A percentile compares a stretch with the other conserved stretches of the same genome.
These are phyloP conservation scores for Xylona heveae DNA, from an alignment of 495 filamentous ascomycete genomes.

Conservation along the genomic window DNA sequence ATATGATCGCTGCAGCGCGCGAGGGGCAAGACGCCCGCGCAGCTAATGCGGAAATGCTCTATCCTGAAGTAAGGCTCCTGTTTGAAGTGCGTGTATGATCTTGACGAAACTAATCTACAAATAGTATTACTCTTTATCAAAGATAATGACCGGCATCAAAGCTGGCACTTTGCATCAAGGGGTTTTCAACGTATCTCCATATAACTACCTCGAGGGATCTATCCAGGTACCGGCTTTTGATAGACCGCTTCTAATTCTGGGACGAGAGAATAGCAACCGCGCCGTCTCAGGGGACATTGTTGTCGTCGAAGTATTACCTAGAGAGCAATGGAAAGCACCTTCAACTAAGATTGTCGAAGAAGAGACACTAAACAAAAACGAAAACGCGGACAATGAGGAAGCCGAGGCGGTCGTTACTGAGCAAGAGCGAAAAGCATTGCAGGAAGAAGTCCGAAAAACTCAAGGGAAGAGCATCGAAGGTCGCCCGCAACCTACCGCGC, in stretches of 20 bases:
- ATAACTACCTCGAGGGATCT: conserved; percentile 90
- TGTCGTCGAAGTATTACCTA: conserved; percentile 77
- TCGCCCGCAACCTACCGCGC: conserved; percentile 72
- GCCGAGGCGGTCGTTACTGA: conserved; percentile 57
- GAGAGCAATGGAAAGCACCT: conserved; percentile 89
- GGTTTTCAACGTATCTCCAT: conserved; percentile 85
- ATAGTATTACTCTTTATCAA: conserved; percentile 73
- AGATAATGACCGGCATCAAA: conserved; percentile 81
- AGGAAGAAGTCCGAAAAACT: conserved; percentile 73
- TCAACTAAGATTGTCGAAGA: conserved; percentile 92
- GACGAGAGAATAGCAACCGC: conserved; percentile 92
- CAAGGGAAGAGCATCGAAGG: conserved; percentile 65
- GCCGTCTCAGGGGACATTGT: conserved; percentile 79
- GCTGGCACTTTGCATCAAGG: conserved; percentile 78
- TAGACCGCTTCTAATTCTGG: conserved; percentile 66
- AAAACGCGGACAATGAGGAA: conserved; percentile 71
- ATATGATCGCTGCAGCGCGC: conserved; percentile 71
- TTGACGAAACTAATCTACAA: too few relatives aligned
- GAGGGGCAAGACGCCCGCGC: conserved; percentile 43
- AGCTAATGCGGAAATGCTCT: conserved; percentile 47
- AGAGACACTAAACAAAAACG: conserved; percentile 76
- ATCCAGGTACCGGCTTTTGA: conserved; percentile 80
- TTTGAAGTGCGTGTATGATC: neutral
- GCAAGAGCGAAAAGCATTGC: conserved; percentile 62
- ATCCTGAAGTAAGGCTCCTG: conserved; percentile 23